Base-by-base conservation (phyloP, 139 green algal genomes). In the Chlorella ohadii region DNA sequence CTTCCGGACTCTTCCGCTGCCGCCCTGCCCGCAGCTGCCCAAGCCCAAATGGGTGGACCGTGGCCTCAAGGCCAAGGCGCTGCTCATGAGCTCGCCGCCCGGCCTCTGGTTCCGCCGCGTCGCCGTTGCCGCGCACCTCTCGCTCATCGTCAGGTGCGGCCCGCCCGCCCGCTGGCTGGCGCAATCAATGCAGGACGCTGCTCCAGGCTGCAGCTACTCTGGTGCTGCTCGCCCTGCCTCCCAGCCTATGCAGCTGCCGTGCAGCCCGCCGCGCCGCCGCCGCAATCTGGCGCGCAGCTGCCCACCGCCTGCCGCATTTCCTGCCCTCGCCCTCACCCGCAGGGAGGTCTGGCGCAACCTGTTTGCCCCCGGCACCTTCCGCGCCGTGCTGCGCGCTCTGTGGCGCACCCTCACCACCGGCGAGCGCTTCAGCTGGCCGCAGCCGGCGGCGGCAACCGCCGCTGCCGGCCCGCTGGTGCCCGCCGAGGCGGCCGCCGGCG, bases 311-410 rank as follows among this genome's bases (percentile, higher is more conserved):
- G 51, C 51, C 51, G 12, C 51, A 55, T 11, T 59, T 59, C 38
- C 70, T 27, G 38, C 70, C 70, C 38, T 41, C 27, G 22, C 36
- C 20, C n/a, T 28, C 0, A 38, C 12, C 38, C 27, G 71, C 90
- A 95, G 93, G 90, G 91, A 96, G 67, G 63, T 96, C 0, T 97
- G 94, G 94, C 88, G 86, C 55, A 78, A 88, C 38, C 93, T 90
- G 55, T 93, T 86, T 17, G 66, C 84, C 13, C 90, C 88, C 9
- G 94, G 94, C n/a, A 96, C 94, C 12, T 93, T 94, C 64, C 87
- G 90, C 19, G 83, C 72, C 1, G 86, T 96, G 7, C 63, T 84
- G 23, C 72, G 84, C 17, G 89, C 91, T 1, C 31, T 92, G 11
- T 76, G 84, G 63, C 51, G 59, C 36, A 88, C 74, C 16, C 39